Evolutionary conservation across 495 filamentous ascomycete species (phyloP).

Genomic region (Trichoderma virens): DNA sequence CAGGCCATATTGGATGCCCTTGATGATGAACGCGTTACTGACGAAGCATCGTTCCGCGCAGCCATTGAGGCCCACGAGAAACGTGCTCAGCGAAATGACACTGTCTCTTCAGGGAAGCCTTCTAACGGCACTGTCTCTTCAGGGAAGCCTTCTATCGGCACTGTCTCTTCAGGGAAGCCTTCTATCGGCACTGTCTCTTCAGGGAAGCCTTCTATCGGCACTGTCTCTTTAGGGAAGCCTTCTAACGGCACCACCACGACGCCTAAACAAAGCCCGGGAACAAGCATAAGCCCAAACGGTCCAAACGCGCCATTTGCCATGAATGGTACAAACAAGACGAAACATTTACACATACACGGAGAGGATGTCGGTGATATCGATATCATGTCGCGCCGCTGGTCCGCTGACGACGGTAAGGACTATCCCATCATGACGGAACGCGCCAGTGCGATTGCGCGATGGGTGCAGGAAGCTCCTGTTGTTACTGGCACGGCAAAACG

Average conservation of each 20-base stretch:
- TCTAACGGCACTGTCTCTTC: background rate
- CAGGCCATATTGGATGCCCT: constrained; percentile 59
- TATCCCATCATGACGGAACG: constrained; percentile 63
- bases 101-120: background rate
- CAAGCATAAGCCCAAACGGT: background rate
- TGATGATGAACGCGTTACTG: constrained; percentile 55
- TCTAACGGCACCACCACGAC: background rate
- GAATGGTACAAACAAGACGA: background rate
- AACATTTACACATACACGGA: background rate
- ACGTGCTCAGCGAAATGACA: constrained; percentile 38
- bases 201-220: background rate
- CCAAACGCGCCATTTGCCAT: no score
- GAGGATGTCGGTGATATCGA: constrained; percentile 15
- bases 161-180: background rate
- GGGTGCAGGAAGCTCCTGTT: constrained; percentile 56
- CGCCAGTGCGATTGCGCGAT: constrained; percentile 56
- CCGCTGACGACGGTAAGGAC: constrained; percentile 56
- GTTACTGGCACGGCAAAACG: constrained; percentile 24
- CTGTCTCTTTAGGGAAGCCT: background rate
- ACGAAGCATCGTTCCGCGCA: constrained; percentile 54
- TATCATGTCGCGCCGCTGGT: constrained; percentile 37
- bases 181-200: background rate
- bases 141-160: background rate
- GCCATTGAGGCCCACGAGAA: constrained; percentile 52
- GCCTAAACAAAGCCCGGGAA: background rate